Evolutionary conservation across 139 green algal species (phyloP).

Genomic region (Eudorina sp.): DNA sequence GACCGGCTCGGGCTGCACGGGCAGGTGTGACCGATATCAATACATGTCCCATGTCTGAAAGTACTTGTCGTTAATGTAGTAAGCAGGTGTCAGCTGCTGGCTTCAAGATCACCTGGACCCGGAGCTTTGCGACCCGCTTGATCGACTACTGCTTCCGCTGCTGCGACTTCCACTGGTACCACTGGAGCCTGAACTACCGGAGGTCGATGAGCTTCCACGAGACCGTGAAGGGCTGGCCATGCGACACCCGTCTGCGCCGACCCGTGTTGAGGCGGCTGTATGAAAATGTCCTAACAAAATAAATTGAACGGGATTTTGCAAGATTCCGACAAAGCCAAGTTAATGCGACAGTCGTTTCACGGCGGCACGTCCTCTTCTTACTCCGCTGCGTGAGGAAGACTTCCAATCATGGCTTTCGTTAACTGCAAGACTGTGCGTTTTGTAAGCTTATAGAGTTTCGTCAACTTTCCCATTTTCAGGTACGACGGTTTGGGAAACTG

Average conservation of each 20-base stretch:
- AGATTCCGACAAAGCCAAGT: too few species aligned
- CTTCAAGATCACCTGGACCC: slow-evolving; percentile 30
- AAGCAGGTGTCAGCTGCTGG: too few species aligned
- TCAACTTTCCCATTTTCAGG: too few species aligned
- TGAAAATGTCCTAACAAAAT: too few species aligned
- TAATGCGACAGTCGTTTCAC: too few species aligned
- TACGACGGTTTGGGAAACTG: too few species aligned
- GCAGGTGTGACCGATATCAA: neutral
- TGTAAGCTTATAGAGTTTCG: too few species aligned
- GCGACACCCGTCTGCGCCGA: neutral
- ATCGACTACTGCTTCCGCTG: slow-evolving; percentile 24
- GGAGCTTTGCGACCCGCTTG: slow-evolving; percentile 21
- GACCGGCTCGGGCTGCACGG: slow-evolving; percentile 30
- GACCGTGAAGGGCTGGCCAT: slow-evolving; percentile 1
- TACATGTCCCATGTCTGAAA: neutral
- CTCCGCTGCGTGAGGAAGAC: too few species aligned
- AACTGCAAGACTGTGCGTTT: too few species aligned
- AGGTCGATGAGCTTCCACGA: slow-evolving; percentile 14
- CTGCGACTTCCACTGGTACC: slow-evolving; percentile 34
- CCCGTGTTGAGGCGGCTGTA: neutral
- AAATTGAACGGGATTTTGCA: too few species aligned
- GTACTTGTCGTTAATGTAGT: neutral
- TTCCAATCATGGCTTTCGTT: too few species aligned
- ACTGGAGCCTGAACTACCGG: slow-evolving; percentile 24
- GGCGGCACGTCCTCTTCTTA: too few species aligned